phyloP scores from a whole-genome alignment of 2,329 filamentous ascomycete species.

The Proliferodiscus dingleyae region DNA sequence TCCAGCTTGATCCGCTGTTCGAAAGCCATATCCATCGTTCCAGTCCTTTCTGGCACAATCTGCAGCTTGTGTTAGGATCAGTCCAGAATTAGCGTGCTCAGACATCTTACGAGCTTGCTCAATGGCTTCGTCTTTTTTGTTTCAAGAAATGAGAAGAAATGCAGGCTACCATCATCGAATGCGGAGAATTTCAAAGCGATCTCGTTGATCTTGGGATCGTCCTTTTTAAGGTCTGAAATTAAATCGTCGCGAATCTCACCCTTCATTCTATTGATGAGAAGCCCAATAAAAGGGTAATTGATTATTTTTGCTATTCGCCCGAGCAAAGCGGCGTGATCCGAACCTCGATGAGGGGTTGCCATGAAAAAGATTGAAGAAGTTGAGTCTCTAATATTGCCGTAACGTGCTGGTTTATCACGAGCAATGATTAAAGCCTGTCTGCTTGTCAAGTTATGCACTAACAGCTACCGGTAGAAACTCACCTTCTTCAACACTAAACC shows the following conservation, averaged over 20 bases:
- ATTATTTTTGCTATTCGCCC: background rate
- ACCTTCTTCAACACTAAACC: slow-evolving; percentile 13
- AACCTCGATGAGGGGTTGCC: slow-evolving; percentile 35
- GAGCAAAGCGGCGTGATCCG: slow-evolving; percentile 15
- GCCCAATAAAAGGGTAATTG: background rate
- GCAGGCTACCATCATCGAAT: slow-evolving; percentile 6
- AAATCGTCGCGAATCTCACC: slow-evolving; percentile 6
- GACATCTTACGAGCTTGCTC: background rate
- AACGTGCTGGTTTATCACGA: slow-evolving; percentile 7
- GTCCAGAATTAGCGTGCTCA: background rate
- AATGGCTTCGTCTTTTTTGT: background rate
- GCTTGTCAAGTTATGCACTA: background rate
- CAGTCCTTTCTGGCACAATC: slow-evolving; percentile 7
- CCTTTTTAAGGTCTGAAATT: slow-evolving; percentile 4
- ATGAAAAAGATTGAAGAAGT: slow-evolving; percentile 34
- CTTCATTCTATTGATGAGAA: slow-evolving; percentile 2
- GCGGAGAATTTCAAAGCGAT: slow-evolving; percentile 12
- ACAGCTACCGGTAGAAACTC: background rate
- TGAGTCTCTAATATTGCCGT: slow-evolving; percentile 20
- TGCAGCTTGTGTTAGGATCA: slow-evolving; percentile 1
- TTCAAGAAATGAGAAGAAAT: slow-evolving; percentile 15
- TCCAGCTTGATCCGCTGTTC: slow-evolving; percentile 7
- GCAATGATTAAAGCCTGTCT: slow-evolving; percentile 8
- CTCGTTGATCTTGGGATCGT: slow-evolving; percentile 4
- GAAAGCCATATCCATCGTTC: background rate